phyloP scores from a whole-genome alignment of 352 stramenopile species.

The Phytophthora capsici region DNA sequence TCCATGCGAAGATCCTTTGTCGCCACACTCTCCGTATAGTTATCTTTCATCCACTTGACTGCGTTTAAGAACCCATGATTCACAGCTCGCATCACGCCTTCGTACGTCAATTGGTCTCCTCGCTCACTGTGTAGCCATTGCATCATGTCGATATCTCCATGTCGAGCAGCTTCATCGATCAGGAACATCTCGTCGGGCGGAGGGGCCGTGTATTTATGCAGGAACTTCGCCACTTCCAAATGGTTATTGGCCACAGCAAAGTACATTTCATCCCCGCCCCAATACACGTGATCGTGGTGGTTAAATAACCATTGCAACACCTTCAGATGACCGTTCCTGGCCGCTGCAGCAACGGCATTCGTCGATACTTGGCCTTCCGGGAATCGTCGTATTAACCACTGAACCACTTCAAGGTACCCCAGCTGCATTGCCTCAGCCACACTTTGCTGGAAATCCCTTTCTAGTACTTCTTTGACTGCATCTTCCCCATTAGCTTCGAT shows the following conservation, averaged over 20 bases:
- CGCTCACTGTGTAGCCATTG: constrained; percentile 30
- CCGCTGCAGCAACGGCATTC: constrained; percentile 16
- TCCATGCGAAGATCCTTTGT: constrained; percentile 29
- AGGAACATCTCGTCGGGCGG: constrained; percentile 26
- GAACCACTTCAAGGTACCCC: constrained; percentile 22
- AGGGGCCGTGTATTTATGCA: constrained; percentile 26
- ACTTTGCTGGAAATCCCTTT: constrained; percentile 9
- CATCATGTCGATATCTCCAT: constrained; percentile 40
- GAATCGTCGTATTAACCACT: constrained; percentile 26
- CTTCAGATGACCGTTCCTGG: constrained; percentile 32
- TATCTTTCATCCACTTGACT: constrained; percentile 31
- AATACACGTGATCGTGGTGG: constrained; percentile 40
- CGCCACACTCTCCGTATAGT: constrained; percentile 19
- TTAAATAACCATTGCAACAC: constrained; percentile 39
- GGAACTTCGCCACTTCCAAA: constrained; percentile 26
- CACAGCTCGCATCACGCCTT: constrained; percentile 33
- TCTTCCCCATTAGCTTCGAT: neutral
- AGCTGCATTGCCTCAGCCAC: constrained; percentile 8
- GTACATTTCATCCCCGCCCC: constrained; percentile 41
- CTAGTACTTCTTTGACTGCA: neutral
- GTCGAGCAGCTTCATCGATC: constrained; percentile 36
- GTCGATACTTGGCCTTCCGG: constrained; percentile 24
- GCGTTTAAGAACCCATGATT: constrained; percentile 27
- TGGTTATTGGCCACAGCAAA: constrained; percentile 31
- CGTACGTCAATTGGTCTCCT: constrained; percentile 29